Base-by-base conservation (phyloP, 495 filamentous ascomycete genomes). In the Xylaria cubensis region DNA sequence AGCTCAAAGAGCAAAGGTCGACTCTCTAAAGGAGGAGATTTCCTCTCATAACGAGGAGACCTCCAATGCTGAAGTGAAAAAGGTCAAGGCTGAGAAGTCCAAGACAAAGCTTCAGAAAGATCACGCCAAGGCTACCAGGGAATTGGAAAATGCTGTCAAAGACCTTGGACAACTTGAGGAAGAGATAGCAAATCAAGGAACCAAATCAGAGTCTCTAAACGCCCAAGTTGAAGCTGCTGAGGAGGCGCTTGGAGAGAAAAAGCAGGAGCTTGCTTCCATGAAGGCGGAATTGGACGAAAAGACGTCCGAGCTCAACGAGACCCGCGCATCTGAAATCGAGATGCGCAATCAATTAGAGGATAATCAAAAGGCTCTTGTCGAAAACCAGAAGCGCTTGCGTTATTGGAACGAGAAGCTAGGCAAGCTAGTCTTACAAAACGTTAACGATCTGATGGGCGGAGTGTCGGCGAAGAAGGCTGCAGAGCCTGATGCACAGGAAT, bases 341-440 rank as follows among this genome's bases (percentile, higher is more conserved):
- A 98, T 98, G 94, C 93, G 94, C 64, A 98, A 98, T 80, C 96
- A 97, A 80, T 89, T 98, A 21, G 94, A 98, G 77, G 95, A 98
- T 79, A 95, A 94, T 82, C 93, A 97, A 74, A 99, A 98, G 81
- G 88, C 91, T 13, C 87, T 97, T 29, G 78, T 82, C 9, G 96
- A 99, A 72, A 95, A 96, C 81, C 92, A 97, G 78, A 95, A 93
- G 82, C 89, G 93, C 21, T 84, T 92, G 19, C 86, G 84, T 36
- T 93, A 97, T 84, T 98, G 94, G 94, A 85, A 93, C 34, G 93
- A 97, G 67, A 97, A 97, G 84, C 84, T 97, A 8, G 85, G 86
- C 73, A 97, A 97, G 82, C 86, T 94, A 26, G 79, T 86, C 10
- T 82, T 98, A 26, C 93, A 97, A 71, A 93, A 93, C 72, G 84